Evolutionary conservation across 1,284 basidiomycete genomes (phyloP).

Genomic region (Heterobasidion annosum): DNA sequence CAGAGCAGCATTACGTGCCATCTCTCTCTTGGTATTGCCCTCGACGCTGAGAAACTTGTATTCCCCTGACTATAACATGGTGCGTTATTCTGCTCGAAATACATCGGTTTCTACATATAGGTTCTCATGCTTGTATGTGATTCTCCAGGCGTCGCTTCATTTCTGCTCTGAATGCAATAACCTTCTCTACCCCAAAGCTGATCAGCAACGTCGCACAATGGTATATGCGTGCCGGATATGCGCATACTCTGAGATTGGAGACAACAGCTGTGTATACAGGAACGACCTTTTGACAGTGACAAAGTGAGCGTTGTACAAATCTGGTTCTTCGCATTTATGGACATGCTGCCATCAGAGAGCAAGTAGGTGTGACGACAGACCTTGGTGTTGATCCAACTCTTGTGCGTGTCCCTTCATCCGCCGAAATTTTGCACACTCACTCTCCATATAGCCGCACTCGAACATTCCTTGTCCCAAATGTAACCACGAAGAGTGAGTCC

Average conservation of each 20-base stretch:
- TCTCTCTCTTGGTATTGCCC: too few relatives aligned
- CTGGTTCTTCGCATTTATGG: neutral
- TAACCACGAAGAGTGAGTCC: conserved; percentile 61
- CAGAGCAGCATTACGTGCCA: too few relatives aligned
- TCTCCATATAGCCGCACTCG: conserved; percentile 50
- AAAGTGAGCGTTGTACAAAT: conserved; percentile 51
- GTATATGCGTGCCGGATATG: conserved; percentile 94
- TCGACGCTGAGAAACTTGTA: too few relatives aligned
- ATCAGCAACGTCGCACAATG: conserved; percentile 79
- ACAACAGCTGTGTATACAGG: conserved; percentile 85
- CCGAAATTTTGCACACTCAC: neutral
- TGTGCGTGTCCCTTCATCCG: conserved; percentile 29
- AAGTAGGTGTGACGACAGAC: conserved; percentile 87
- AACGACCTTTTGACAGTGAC: conserved; percentile 93
- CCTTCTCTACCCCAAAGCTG: conserved; percentile 88
- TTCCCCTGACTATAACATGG: too few relatives aligned
- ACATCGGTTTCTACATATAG: too few relatives aligned
- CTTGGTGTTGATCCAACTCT: conserved; percentile 89
- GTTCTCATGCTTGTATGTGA: neutral
- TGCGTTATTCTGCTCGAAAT: too few relatives aligned
- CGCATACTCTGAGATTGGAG: conserved; percentile 68
- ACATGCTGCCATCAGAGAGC: conserved; percentile 54
- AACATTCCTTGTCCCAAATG: conserved; percentile 66
- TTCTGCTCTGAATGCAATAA: conserved; percentile 94
- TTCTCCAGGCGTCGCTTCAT: conserved; percentile 62